Percentiles rank a stretch among this genome's conserved stretches.
Conservation (phyloP, 805 yeast genomes). For the Saccharomycopsis malanga region DNA sequence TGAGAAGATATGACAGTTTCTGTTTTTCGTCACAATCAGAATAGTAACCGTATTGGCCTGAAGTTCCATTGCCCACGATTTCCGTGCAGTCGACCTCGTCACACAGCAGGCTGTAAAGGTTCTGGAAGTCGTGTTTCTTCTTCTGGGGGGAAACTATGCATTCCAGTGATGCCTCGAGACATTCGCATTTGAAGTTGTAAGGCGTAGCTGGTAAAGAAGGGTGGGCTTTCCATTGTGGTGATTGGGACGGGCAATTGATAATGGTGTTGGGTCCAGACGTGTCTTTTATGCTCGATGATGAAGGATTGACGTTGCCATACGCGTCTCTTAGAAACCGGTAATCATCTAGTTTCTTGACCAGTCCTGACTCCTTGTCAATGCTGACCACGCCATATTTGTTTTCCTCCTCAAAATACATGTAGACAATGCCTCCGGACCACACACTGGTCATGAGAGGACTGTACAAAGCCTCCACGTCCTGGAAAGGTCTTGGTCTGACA, state of each 20-base stretch:
- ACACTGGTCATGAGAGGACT: conserved; percentile 72
- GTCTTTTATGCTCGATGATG: conserved; percentile 28
- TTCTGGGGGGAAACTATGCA: conserved; percentile 57
- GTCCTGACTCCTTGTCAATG: conserved; percentile 33
- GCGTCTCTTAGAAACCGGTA: conserved; percentile 49
- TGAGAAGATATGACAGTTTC: conserved; percentile 59
- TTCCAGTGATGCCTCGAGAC: conserved; percentile 43
- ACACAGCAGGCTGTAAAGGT: conserved; percentile 54
- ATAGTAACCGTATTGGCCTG: conserved; percentile 65
- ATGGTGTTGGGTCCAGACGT: background rate
- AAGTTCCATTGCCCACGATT: conserved; percentile 51
- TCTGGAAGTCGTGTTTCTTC: conserved; percentile 47
- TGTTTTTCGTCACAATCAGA: conserved; percentile 69
- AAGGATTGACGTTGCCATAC: conserved; percentile 47
- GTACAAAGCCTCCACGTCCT: conserved; percentile 65
- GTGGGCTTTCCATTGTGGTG: conserved; percentile 58
- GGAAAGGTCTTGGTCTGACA: conserved; percentile 65
- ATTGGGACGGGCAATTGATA: conserved; percentile 41
- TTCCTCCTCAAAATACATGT: conserved; percentile 82
- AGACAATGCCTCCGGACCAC: conserved; percentile 92
- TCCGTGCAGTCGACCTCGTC: conserved; percentile 52
- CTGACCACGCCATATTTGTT: conserved; percentile 78
- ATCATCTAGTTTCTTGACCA: conserved; percentile 55
- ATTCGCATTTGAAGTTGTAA: conserved; percentile 54
- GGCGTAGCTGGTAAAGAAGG: conserved; percentile 75